Base-by-base conservation (phyloP, 441 rosid genomes). In the Breynia disticha region DNA sequence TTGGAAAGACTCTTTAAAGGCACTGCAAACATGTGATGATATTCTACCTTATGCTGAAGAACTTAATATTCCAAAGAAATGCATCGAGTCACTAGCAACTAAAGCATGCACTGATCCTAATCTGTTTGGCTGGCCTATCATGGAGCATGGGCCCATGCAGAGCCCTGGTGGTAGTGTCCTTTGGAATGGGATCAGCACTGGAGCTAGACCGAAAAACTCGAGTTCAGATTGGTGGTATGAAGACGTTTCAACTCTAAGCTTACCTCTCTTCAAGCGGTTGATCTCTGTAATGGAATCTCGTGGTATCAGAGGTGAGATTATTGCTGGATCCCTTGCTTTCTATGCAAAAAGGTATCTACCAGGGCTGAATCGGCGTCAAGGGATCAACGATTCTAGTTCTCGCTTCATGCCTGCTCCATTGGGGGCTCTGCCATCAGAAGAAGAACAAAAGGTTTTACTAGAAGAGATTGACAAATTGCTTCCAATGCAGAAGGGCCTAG, bases 181-280 rank as follows among this genome's bases (percentile, higher is more conserved):
- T 57, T 93, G 98, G 98, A 93, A 89, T 22, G 98, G 96, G 72
- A 93, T 93, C 70, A 93, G 91, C 77, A 84, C 95, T 1, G 97
- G 96, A 42, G 96, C 95, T 46, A 76, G 88, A 66, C 85, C 90
- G 16, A 84, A 72, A 73, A 73, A 76, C 32, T 65, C 82, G 43
- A 83, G 88, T 59, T 73, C 82, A 28, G 96, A 86, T 63, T 93
- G 98, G 98, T 93, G 98, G 98, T 89, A 84, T 12, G 95, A 86
- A 59, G 98, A 93, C 74, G 95, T 69, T 24, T 81, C 95, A 1
- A 76, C 72, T 48, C 71, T 93, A 67, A 89, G 96, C 56, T 80
- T 84, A 57, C 69, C 86, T 62, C 76, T 83, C 48, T 93, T 79
- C 52, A 86, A 81, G 71, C 81, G 87, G 68, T 76, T 93, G 63